These are phyloP conservation scores for Rhodotorula paludigena DNA, from an alignment of 768 basidiomycete species.

Conservation along the genomic window DNA sequence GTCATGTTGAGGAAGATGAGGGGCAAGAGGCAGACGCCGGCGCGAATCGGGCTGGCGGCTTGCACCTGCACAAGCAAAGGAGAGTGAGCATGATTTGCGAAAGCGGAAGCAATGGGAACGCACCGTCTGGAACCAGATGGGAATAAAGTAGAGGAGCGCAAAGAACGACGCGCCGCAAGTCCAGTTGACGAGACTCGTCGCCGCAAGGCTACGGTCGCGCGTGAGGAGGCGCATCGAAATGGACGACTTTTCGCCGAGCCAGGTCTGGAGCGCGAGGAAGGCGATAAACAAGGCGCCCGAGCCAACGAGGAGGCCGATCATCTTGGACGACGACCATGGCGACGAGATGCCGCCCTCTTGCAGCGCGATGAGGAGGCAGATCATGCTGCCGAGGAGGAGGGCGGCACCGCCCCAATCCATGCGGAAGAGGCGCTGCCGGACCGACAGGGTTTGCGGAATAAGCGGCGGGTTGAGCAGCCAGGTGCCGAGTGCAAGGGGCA, in stretches of 20 bases:
- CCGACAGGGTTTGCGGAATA: slow-evolving; percentile 16
- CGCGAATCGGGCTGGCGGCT: slow-evolving; percentile 16
- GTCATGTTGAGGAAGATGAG: slow-evolving; percentile 20
- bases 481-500: slow-evolving; percentile 6
- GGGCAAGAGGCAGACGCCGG: slow-evolving; percentile 25
- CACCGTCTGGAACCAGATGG: slow-evolving; percentile 25
- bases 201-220: neutral
- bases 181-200: slow-evolving; percentile 3
- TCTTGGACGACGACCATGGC: slow-evolving; percentile 9
- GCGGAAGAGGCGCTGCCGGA: slow-evolving; percentile 3
- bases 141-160: neutral
- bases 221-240: slow-evolving; percentile 28
- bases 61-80: neutral
- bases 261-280: slow-evolving; percentile 22
- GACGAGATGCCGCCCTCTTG: slow-evolving; percentile 30
- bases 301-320: slow-evolving; percentile 33
- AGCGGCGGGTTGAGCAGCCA: slow-evolving; percentile 23
- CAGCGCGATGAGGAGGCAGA: slow-evolving; percentile 30
- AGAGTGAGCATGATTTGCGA: no score
- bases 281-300: slow-evolving; percentile 18
- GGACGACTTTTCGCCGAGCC: slow-evolving; percentile 25
- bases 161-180: slow-evolving; percentile 25
- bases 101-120: neutral
- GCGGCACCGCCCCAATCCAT: slow-evolving; percentile 30
- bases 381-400: slow-evolving; percentile 22